phyloP scores from a whole-genome alignment of 1,284 basidiomycete species.

The Ceratobasidium sp. region DNA sequence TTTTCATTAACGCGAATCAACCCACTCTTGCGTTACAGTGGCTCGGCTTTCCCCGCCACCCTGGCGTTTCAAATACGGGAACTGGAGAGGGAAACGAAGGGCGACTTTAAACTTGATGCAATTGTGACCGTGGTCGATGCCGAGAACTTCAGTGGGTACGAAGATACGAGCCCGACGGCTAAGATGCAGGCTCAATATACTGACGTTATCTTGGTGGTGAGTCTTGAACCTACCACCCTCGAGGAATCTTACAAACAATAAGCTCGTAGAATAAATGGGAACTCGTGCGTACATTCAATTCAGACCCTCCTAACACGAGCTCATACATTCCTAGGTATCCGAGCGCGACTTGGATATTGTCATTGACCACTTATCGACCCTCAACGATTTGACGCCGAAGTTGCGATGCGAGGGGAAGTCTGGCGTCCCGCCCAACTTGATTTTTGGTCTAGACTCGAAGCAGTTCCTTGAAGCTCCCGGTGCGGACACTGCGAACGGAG shows the following conservation, averaged over 20 bases:
- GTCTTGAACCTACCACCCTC: conserved; percentile 50
- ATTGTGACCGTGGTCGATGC: conserved; percentile 91
- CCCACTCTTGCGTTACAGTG: conserved; percentile 58
- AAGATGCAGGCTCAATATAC: conserved; percentile 95
- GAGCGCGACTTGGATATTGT: conserved; percentile 82
- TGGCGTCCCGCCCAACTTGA: conserved; percentile 75
- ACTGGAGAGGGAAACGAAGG: conserved; percentile 77
- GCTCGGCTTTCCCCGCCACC: conserved; percentile 89
- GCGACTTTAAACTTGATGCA: conserved; percentile 84
- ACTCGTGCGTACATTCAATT: conserved; percentile 54
- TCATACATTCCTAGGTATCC: conserved; percentile 56
- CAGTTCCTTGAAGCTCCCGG: conserved; percentile 63
- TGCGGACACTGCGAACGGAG: conserved; percentile 46
- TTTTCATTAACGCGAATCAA: not conserved
- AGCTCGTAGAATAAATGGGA: conserved; percentile 84
- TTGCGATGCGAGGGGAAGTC: conserved; percentile 72
- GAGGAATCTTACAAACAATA: not conserved
- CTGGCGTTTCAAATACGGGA: conserved; percentile 91
- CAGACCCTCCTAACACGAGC: not conserved
- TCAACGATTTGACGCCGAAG: conserved; percentile 89
- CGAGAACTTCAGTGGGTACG: conserved; percentile 89
- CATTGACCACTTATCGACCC: conserved; percentile 84
- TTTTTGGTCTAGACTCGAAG: conserved; percentile 86
- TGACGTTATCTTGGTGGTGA: conserved; percentile 83
- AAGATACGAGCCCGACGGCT: conserved; percentile 87